Percentiles rank a stretch among this genome's conserved stretches.
Conservation (phyloP, 129 eudicot genomes). For the Kitagawia praeruptora region DNA sequence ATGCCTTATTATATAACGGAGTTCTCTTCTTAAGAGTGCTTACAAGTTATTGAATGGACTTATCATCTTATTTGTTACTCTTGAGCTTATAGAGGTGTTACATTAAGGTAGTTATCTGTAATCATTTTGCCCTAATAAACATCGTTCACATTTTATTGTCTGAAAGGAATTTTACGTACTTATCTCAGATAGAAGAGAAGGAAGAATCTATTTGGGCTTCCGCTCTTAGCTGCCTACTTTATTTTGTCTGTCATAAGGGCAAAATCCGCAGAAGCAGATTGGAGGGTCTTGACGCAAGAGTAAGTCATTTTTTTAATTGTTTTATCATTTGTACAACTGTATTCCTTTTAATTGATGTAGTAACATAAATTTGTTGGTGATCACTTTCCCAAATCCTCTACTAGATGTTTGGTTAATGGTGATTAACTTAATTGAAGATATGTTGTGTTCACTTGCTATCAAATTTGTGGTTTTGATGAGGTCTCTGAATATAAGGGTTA, state of each 20-base stretch:
- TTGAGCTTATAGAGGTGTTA: background rate
- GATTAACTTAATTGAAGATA: background rate
- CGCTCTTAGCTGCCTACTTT: constrained; percentile 87
- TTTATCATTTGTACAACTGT: background rate
- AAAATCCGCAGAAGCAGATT: constrained; percentile 84
- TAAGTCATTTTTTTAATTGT: constrained; percentile 27
- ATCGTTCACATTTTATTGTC: background rate
- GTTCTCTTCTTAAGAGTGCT: background rate
- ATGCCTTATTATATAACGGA: background rate
- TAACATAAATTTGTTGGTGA: too few relatives aligned
- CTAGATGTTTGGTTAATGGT: background rate
- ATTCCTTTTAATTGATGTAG: background rate
- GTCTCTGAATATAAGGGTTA: background rate
- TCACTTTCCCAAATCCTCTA: background rate
- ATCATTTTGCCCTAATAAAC: background rate
- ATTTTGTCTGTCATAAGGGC: constrained; percentile 94
- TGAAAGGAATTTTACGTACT: constrained; percentile 3
- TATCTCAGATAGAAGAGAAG: constrained; percentile 69
- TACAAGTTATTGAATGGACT: background rate
- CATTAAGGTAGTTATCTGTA: background rate
- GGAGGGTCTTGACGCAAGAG: constrained; percentile 93
- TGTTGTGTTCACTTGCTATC: background rate
- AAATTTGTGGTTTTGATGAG: background rate
- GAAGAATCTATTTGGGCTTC: constrained; percentile 98
- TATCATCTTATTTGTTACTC: background rate